Evolutionary conservation across 2,329 filamentous ascomycete species (phyloP), one percentile per base, ranked within the genome.

Genomic region (Aureobasidium leucospermi): DNA sequence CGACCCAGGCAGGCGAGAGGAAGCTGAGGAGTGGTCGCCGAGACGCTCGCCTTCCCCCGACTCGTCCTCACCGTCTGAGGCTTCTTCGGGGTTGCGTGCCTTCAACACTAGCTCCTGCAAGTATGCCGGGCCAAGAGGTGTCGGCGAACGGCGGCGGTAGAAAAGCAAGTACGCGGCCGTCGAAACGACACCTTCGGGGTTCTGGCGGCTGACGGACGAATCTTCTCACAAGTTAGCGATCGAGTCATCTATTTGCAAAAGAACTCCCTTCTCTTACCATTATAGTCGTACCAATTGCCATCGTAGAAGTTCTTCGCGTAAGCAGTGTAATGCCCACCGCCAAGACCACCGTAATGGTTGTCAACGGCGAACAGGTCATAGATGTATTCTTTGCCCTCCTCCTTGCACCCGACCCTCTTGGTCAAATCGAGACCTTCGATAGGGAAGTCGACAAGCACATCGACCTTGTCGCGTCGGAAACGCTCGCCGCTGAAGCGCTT

Each of bases 341-440:
- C 91, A 39, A 99, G 82, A 32, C 91, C 90, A 62, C 94, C 94
- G 71, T 88, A 96, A 73, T 99, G 94, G 70, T 96, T 93, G 73
- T 99, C 94, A 1, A 99, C 91, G 13, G 88, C 94, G 69, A 99
- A 94, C 34, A 99, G 79, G 71, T 99, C 94, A 69, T 96, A 99
- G 10, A 92, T 79, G 69, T 94, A 84, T 61, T 86, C 80, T 74
- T 96, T 96, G 36, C 87, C 89, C 38, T 87, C 85, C 66, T 93
- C 89, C 58, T 86, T 86, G 64, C 91, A 81, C 13, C 93, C 85
- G 8, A 97, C 89, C 57, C 91, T 84, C 31, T 83, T 81, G 2
- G 84, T 88, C 63, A 99, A 81, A 70, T 99, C 90, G 5, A 99
- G 80, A 2, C 88, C 88, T 68, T 94, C 87, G 7, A 95, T 83